Conservation (phyloP, 805 yeast species). For the Hanseniaspora singularis region DNA sequence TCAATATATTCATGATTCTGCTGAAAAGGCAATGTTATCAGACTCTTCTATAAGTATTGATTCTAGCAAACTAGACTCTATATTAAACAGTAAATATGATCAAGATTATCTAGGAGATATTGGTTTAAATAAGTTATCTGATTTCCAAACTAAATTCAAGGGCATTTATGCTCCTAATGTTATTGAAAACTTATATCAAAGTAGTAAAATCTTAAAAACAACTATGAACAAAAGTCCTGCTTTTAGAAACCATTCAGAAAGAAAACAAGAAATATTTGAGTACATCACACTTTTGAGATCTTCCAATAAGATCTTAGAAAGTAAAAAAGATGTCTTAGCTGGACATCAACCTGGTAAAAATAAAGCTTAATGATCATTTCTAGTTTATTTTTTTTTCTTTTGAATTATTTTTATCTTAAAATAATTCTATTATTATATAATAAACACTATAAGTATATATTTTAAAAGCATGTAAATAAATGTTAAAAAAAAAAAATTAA, state of each 20-base stretch:
- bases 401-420: background rate
- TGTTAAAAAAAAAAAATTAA: too few relatives aligned
- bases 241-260: slow-evolving; percentile 5
- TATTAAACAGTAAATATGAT: slow-evolving; percentile 8
- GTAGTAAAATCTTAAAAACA: slow-evolving; percentile 1
- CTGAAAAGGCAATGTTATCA: background rate
- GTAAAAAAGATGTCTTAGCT: slow-evolving; percentile 1
- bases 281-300: slow-evolving; percentile 9
- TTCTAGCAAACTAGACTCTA: slow-evolving; percentile 7
- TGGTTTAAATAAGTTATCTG: background rate
- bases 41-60: slow-evolving; percentile 1
- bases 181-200: slow-evolving; percentile 10
- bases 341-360: slow-evolving; percentile 10
- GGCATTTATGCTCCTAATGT: slow-evolving; percentile 15
- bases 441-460: too few relatives aligned
- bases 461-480: too few relatives aligned
- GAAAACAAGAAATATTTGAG: slow-evolving; percentile 12
- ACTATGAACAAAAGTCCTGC: slow-evolving; percentile 13
- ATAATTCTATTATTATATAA: too few relatives aligned
- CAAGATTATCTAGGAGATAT: slow-evolving; percentile 6
- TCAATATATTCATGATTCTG: slow-evolving; percentile 7
- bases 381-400: background rate
- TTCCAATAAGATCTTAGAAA: slow-evolving; percentile 6
- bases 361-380: background rate
- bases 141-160: slow-evolving; percentile 7